These are phyloP conservation scores for Uronychia setigera DNA, from an alignment of 73 alveolate species.

Conservation along the genomic window DNA sequence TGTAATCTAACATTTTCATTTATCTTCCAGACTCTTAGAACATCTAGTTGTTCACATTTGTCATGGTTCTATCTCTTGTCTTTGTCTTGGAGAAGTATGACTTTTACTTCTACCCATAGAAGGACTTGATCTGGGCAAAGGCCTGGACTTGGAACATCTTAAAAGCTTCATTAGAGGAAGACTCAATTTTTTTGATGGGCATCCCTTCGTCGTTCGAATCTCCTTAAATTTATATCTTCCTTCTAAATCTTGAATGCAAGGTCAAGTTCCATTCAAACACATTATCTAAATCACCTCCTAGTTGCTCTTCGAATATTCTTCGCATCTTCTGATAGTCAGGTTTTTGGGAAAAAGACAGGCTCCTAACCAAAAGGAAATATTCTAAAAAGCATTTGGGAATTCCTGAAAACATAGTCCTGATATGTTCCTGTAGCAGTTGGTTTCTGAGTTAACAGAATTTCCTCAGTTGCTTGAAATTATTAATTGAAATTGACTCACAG, in stretches of 20 bases:
- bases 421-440: background rate
- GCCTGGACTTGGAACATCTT: too few relatives aligned
- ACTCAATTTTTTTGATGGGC: too few relatives aligned
- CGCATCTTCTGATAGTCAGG: slow-evolving; percentile 15
- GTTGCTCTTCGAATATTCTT: slow-evolving; percentile 8
- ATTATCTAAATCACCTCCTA: background rate
- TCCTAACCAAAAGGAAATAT: background rate
- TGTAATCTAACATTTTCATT: too few relatives aligned
- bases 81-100: too few relatives aligned
- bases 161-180: too few relatives aligned
- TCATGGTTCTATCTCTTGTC: too few relatives aligned
- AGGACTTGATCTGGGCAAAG: too few relatives aligned
- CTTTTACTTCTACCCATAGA: too few relatives aligned
- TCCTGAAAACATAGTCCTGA: background rate
- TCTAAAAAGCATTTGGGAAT: slow-evolving; percentile 12
- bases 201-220: background rate
- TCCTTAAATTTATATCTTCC: background rate
- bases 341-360: slow-evolving; percentile 7
- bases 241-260: background rate
- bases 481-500: background rate
- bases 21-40: too few relatives aligned
- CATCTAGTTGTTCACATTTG: too few relatives aligned
- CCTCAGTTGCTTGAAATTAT: background rate
- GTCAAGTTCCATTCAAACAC: background rate
- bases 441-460: background rate